Evolutionary conservation across 805 yeast species (phyloP), one percentile per base, ranked within the genome.

Genomic region (Cyberlindnera veronae): DNA sequence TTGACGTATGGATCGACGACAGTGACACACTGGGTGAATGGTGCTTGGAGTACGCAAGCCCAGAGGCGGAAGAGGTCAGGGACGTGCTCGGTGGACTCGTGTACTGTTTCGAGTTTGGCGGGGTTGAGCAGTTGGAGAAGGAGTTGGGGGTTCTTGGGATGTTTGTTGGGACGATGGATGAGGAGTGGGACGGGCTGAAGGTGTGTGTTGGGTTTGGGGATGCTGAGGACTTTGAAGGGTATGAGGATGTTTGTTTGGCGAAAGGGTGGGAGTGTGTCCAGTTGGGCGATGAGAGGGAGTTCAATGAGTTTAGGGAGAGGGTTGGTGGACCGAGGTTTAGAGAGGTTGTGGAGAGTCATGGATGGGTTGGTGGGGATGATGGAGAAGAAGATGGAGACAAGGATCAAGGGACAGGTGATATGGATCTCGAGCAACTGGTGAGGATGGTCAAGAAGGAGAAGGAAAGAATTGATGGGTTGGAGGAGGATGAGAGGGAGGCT

Each of bases 321-420:
- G 13, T 60, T 2, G 82, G 82, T 0, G 49, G 55, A 12, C 66
- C 61, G 28, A 52, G 81, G 42, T 40, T 76, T 3, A 47, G 48
- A 28, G 81, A 77, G 41, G 51, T 75, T 3, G 48, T 77, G 5
- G 74, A 77, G 35, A 61, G 74, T 1, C 69, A 74, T 42, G 70
- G 66, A 20, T 77, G 83, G 82, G 24, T 35, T 22, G 32, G 19
- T 6, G 19, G 5, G 5, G 26, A 18, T 18, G 16, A 22, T 8
- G 31, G 26, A 6, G 8, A n/a, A 12, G 19, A 14, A 13, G 27
- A 33, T 1, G 37, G 38, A 19, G 33, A 29, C n/a, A 32, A 36
- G 13, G 36, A 37, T 24, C 29, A 23, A 18, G 34, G n/a, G n/a
- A n/a, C n/a, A n/a, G n/a, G n/a, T n/a, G n/a, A n/a, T n/a, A n/a